Base-by-base conservation (phyloP, 805 yeast species). In the Kuraishia hungarica region DNA sequence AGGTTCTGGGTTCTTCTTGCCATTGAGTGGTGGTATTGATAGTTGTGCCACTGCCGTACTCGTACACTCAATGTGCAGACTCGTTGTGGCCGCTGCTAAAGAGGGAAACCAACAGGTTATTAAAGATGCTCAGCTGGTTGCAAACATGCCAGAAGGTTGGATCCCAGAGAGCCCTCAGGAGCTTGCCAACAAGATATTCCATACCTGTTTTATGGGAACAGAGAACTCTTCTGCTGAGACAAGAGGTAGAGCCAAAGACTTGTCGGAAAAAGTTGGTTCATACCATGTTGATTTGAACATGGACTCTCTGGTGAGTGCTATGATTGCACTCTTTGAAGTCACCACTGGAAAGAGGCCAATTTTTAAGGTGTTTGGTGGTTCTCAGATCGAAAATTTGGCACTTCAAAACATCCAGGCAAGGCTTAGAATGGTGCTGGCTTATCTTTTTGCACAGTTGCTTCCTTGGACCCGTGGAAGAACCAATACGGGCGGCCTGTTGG, bases 381-480 rank as follows among this genome's bases (percentile, higher is more conserved):
- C 96, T 2, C 84, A 82, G 57, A 86, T 87, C 29, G 99, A 94
- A 70, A 94, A 94, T 65, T 76, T 96, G 66, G 98, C 99, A 0
- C 72, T 94, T 54, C 99, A 94, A 68, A 94, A 94, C 67, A 94
- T 94, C 62, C 99, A 94, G 74, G 99, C 99, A 0, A 80, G 99
- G 57, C 72, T 91, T 54, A 77, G 99, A 69, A 94, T 94, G 99
- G 97, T 94, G 1, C 69, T 93, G 51, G 87, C 96, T 13, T 94
- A 94, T 66, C 70, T 96, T 35, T 91, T 94, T 77, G 98, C 99
- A 0, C 96, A 93, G 64, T 72, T 94, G 48, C 75, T 94, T 54
- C 99, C 99, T 4, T 94, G 98, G 98, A 88, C 90, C 19, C 79
- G 99, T 61, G 85, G 86, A 7, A 72, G 81, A 51, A 75, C 78